Base-by-base conservation (phyloP, 495 filamentous ascomycete genomes). In the Astrocystis sublimbata region DNA sequence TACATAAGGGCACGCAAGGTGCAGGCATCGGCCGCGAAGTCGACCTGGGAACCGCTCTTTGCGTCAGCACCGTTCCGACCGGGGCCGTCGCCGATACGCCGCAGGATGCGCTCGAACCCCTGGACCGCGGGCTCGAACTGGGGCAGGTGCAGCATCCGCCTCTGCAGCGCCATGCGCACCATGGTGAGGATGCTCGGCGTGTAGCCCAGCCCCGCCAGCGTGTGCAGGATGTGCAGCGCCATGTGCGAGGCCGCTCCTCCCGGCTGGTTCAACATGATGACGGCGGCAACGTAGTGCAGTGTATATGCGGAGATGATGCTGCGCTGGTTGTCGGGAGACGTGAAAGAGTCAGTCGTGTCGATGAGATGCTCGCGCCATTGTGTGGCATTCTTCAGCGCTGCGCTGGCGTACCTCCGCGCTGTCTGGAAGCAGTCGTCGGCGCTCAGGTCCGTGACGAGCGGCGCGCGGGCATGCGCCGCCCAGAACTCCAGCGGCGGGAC, bases 401-500 rank as follows among this genome's bases (percentile, higher is more conserved):
- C 17, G n/a, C 35, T 4, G 21, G 57, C 65, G 62, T 75, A 79
- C 7, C 28, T 47, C 19, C 3, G 40, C n/a, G 67, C 64, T 2
- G 72, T 55, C 2, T 63, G 53, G 28, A 55, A 26, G 53, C 66
- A 71, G 13, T 62, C 63, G 2, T 66, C 51, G 1, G 71, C 46
- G 9, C 63, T 66, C 6, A 76, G 57, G 38, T 68, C 64, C 3
- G 54, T 47, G 43, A 68, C 61, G 0, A 62, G 36, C 7, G 52
- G 54, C 1, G 24, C 30, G 13, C 9, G 2, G 19, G 35, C 47
- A 10, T 50, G 21, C 1, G 28, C 9, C 2, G 46, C 40, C 73
- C 71, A 78, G 49, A 72, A 68, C 17, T 50, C 28, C 3, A 66
- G 35, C 1, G 51, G 57, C 6, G 76, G 75, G 7, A 74, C 30